These are phyloP conservation scores for Dactylonectria estremocensis DNA, from an alignment of 2,329 filamentous ascomycete genomes.

Conservation along the genomic window DNA sequence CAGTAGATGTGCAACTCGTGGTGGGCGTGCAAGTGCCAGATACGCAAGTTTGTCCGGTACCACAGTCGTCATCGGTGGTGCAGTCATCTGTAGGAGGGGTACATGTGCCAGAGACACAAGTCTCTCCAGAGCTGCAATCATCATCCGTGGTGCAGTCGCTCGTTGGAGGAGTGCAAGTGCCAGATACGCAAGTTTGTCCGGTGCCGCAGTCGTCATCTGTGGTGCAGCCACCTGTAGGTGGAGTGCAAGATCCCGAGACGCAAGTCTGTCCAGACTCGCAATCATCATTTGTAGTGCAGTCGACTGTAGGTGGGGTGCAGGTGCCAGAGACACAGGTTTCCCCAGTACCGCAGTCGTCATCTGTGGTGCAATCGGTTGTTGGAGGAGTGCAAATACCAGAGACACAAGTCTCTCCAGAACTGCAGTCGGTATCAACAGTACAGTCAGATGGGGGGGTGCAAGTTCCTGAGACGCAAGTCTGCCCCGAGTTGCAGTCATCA, in stretches of 20 bases:
- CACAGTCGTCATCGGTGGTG: neutral
- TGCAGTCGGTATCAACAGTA: neutral
- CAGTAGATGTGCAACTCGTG: neutral
- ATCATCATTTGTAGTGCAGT: neutral
- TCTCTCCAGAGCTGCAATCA: neutral
- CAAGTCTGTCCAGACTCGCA: neutral
- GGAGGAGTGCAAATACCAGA: neutral
- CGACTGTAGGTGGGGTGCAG: neutral
- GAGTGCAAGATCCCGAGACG: slow-evolving; percentile 8
- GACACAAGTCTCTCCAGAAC: slow-evolving; percentile 1
- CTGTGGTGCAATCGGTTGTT: neutral
- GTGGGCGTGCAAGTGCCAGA: no score
- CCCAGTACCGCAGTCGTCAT: neutral
- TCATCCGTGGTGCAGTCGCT: neutral
- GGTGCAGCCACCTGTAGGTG: neutral
- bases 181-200: neutral
- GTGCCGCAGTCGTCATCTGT: neutral
- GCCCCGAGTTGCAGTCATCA: neutral
- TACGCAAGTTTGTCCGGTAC: neutral
- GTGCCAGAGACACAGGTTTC: neutral
- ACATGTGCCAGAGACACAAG: neutral
- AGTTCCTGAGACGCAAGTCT: neutral
- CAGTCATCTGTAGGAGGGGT: neutral
- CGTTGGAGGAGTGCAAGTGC: neutral
- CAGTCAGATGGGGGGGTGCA: neutral